A percentile compares a stretch with the other conserved stretches of the same genome.
Evolutionary conservation across 257 asterid genomes (phyloP).

Genomic region (Nicotiana undulata): DNA sequence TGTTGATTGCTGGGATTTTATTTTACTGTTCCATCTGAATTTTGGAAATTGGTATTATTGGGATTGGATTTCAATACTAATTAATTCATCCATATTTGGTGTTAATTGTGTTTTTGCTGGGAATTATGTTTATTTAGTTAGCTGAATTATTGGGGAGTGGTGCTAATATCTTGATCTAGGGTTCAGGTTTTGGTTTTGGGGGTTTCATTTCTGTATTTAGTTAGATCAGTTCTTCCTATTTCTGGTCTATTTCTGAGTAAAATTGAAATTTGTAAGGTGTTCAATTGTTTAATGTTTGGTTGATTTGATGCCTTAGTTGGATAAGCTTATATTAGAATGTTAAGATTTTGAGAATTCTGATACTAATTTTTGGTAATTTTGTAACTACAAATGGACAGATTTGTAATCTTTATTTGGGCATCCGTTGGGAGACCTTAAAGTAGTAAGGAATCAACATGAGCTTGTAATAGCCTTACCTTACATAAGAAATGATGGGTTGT

Average conservation of each 20-base stretch:
- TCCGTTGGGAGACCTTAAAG: background rate
- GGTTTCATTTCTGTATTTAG: background rate
- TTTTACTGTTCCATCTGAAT: background rate
- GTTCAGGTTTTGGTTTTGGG: background rate
- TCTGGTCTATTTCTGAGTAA: background rate
- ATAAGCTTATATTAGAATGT: background rate
- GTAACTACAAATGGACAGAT: background rate
- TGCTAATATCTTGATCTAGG: constrained; percentile 24
- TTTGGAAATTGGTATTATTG: background rate
- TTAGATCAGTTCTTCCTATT: constrained; percentile 8
- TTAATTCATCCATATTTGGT: background rate
- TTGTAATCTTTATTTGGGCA: background rate
- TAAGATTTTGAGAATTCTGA: background rate
- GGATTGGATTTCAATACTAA: background rate
- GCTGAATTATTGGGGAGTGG: background rate
- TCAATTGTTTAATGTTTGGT: background rate
- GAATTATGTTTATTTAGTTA: background rate
- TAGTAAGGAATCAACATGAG: background rate
- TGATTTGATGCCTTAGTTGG: background rate
- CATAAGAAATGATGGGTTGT: background rate
- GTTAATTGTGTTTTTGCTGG: background rate
- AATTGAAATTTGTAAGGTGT: background rate
- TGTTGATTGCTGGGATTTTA: background rate
- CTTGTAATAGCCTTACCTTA: background rate
- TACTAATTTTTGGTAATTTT: background rate